Evolutionary conservation across 805 yeast species (phyloP).

Genomic region (Ogataea chonburiensis): DNA sequence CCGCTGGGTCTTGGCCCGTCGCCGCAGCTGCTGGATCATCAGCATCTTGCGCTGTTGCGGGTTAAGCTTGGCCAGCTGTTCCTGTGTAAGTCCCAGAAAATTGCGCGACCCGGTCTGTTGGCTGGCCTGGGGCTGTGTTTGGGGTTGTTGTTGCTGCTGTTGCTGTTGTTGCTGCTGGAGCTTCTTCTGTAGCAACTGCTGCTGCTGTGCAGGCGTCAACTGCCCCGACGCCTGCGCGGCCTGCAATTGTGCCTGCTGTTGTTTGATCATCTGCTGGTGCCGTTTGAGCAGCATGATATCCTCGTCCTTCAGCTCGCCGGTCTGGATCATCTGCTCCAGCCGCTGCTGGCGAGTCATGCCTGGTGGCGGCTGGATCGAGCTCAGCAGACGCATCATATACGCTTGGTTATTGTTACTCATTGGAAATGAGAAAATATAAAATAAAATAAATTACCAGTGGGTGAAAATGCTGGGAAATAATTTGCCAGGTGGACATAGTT

Average conservation of each 20-base stretch:
- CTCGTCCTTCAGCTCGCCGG: conserved; percentile 32
- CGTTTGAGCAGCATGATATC: conserved; percentile 33
- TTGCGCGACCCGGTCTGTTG: conserved; percentile 29
- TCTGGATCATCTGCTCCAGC: conserved; percentile 32
- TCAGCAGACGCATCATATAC: conserved; percentile 30
- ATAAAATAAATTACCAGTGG: conserved; percentile 4
- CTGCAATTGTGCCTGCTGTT: conserved; percentile 27
- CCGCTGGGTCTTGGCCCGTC: conserved; percentile 47
- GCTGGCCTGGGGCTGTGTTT: conserved; percentile 23
- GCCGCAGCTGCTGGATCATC: conserved; percentile 42
- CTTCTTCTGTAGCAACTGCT: conserved; percentile 13
- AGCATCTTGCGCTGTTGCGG: conserved; percentile 43
- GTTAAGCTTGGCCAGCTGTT: conserved; percentile 35
- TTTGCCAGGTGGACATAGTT: too few relatives aligned
- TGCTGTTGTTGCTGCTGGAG: conserved; percentile 21
- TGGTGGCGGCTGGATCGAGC: conserved; percentile 34
- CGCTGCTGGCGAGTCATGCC: conserved; percentile 36
- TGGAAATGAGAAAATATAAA: conserved; percentile 1
- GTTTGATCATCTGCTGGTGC: conserved; percentile 34
- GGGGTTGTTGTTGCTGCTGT: conserved; percentile 27
- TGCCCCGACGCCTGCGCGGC: conserved; percentile 22
- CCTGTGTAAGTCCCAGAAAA: conserved; percentile 28
- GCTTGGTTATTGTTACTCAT: conserved; percentile 20
- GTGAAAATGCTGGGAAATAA: neutral
- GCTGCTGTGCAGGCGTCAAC: conserved; percentile 13